These are phyloP conservation scores for Coemansia sp. DNA, from an alignment of 192 early-diverging fungal genomes.

Conservation along the genomic window DNA sequence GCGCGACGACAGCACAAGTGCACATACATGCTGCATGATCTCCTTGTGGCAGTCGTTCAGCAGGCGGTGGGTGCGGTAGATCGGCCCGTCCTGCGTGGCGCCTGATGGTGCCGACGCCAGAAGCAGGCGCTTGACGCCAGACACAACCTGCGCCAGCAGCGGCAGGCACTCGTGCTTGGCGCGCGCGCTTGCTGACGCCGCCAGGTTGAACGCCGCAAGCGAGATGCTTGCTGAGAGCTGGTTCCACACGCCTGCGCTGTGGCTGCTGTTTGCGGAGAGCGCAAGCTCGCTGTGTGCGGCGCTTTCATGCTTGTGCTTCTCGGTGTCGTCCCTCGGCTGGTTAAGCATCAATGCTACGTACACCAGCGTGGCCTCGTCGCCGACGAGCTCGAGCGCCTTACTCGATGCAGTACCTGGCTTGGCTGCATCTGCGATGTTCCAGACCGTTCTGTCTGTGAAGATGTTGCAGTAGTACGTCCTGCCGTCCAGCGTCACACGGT, in stretches of 20 bases:
- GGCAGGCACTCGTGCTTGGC: conserved; percentile 59
- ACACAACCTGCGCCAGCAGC: conserved; percentile 64
- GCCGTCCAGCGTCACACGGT: conserved; percentile 59
- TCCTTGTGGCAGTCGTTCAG: conserved; percentile 71
- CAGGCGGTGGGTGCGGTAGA: conserved; percentile 63
- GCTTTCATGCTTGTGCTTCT: neutral
- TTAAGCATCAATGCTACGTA: conserved; percentile 41
- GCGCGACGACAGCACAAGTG: conserved; percentile 80
- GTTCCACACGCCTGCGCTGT: conserved; percentile 56
- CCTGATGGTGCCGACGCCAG: conserved; percentile 64
- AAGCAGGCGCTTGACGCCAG: conserved; percentile 81
- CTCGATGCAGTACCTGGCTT: neutral
- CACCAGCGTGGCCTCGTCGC: conserved; percentile 47
- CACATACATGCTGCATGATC: conserved; percentile 80
- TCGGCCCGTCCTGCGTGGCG: conserved; percentile 65
- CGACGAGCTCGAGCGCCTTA: conserved; percentile 47
- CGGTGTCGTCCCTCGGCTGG: conserved; percentile 9
- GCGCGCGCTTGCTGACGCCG: conserved; percentile 50
- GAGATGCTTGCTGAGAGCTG: conserved; percentile 52
- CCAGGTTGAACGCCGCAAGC: conserved; percentile 58
- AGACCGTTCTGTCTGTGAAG: conserved; percentile 65
- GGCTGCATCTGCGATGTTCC: conserved; percentile 51
- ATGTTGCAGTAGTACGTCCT: conserved; percentile 68
- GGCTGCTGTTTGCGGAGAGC: conserved; percentile 22
- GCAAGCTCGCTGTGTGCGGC: conserved; percentile 6